Conservation (phyloP, 2,329 filamentous ascomycete species). For the Sclerotinia nivalis region DNA sequence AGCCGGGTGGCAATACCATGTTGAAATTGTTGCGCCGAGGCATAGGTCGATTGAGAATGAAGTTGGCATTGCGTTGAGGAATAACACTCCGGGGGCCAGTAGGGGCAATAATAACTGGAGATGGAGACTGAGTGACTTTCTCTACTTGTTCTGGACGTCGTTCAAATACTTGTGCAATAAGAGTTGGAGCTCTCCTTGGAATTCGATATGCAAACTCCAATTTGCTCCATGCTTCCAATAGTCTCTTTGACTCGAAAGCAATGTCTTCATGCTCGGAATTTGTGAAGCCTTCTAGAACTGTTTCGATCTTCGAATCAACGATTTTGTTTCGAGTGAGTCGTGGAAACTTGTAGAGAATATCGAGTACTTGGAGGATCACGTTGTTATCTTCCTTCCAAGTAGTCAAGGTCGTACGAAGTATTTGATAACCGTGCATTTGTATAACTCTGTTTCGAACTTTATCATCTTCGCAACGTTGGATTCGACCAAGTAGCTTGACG, state of each 20-base stretch:
- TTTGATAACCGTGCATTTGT: constrained; percentile 96
- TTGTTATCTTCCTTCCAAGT: constrained; percentile 90
- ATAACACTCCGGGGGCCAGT: constrained; percentile 49
- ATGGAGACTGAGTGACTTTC: constrained; percentile 43
- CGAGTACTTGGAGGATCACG: constrained; percentile 82
- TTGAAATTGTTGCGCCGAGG: constrained; percentile 58
- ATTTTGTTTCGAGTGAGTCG: constrained; percentile 96
- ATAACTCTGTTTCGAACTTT: constrained; percentile 85
- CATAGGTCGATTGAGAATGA: constrained; percentile 55
- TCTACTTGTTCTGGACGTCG: constrained; percentile 63
- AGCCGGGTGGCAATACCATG: constrained; percentile 71
- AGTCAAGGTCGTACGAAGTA: constrained; percentile 81
- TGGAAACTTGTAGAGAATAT: constrained; percentile 85
- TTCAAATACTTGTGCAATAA: constrained; percentile 50
- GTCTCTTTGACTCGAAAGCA: constrained; percentile 64
- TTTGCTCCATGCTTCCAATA: constrained; percentile 85
- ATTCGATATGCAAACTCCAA: constrained; percentile 91
- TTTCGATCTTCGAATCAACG: constrained; percentile 90
- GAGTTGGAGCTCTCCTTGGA: constrained; percentile 65
- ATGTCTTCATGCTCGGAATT: constrained; percentile 73
- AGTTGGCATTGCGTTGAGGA: constrained; percentile 57
- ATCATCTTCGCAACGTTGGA: constrained; percentile 84
- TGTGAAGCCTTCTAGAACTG: constrained; percentile 69
- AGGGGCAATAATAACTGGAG: constrained; percentile 43
- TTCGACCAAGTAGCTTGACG: constrained; percentile 86